Conservation (phyloP, 176 grass and related monocot species). For the Zea luxurians region DNA sequence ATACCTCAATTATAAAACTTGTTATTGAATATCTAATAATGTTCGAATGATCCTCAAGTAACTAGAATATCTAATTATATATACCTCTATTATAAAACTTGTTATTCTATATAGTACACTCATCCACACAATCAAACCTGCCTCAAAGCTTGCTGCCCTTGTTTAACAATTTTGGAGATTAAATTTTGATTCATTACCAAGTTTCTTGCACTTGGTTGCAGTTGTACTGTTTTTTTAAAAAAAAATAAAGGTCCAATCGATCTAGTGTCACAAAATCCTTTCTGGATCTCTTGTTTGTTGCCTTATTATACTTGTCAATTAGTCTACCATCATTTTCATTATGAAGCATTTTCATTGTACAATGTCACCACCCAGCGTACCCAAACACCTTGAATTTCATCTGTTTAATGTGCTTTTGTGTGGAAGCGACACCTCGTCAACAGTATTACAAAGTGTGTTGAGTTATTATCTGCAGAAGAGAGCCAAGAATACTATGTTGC, state of each 20-base stretch:
- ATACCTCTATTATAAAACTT: too few relatives aligned
- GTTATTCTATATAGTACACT: too few relatives aligned
- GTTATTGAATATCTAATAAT: too few relatives aligned
- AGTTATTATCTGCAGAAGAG: conserved; percentile 22
- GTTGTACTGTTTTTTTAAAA: neutral
- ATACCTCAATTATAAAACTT: too few relatives aligned
- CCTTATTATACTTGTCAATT: neutral
- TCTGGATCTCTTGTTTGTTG: conserved; percentile 13
- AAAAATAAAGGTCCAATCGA: neutral
- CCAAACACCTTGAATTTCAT: neutral
- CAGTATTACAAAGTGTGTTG: conserved; percentile 18
- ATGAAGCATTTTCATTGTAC: neutral
- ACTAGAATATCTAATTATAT: too few relatives aligned
- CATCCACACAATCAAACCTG: too few relatives aligned
- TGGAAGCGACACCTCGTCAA: conserved; percentile 28
- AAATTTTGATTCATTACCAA: too few relatives aligned
- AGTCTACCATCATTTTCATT: neutral
- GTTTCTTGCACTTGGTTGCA: too few relatives aligned
- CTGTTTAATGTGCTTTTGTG: conserved; percentile 32
- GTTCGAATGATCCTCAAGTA: too few relatives aligned
- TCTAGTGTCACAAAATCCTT: neutral
- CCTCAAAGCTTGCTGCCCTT: too few relatives aligned
- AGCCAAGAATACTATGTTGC: conserved; percentile 27
- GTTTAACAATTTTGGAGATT: too few relatives aligned
- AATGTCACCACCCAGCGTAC: neutral